phyloP scores from a whole-genome alignment of 345 rosid species.

The Barbarea vulgaris region DNA sequence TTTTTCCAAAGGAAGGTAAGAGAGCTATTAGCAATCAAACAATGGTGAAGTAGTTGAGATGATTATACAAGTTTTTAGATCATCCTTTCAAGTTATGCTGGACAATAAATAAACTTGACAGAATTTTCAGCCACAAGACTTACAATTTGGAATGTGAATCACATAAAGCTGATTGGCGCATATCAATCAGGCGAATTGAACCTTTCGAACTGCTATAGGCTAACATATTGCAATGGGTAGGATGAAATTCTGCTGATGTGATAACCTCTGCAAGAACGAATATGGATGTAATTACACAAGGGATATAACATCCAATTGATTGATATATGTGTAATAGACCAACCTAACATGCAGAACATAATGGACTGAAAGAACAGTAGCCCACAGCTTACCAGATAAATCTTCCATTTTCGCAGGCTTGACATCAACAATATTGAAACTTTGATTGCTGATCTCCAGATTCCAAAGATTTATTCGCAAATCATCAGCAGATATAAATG shows the following conservation, averaged over 20 bases:
- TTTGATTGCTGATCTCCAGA: slow-evolving; percentile 92
- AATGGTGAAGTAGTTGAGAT: background rate
- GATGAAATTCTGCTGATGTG: slow-evolving; percentile 99
- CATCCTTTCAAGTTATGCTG: slow-evolving; percentile 13
- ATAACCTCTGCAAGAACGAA: slow-evolving; percentile 83
- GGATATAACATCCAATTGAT: background rate
- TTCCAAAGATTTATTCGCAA: slow-evolving; percentile 98
- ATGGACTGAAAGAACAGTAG: slow-evolving; percentile 3
- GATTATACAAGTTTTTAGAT: background rate
- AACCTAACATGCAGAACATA: slow-evolving; percentile 17
- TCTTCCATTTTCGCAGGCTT: slow-evolving; percentile 99
- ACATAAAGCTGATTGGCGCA: slow-evolving; percentile 97
- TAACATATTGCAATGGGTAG: slow-evolving; percentile 83
- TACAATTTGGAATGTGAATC: slow-evolving; percentile 94
- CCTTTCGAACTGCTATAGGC: slow-evolving; percentile 99
- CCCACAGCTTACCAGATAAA: slow-evolving; percentile 68
- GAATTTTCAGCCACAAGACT: slow-evolving; percentile 35
- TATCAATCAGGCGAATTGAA: slow-evolving; percentile 91
- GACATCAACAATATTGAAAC: slow-evolving; percentile 96
- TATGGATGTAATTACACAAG: background rate
- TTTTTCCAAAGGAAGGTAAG: background rate
- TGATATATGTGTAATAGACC: background rate
- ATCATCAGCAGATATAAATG: slow-evolving; percentile 97
- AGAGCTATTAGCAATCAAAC: slow-evolving; percentile 1
- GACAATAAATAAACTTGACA: background rate